Conservation (phyloP, 257 asterid species). For the Catharanthus roseus region DNA sequence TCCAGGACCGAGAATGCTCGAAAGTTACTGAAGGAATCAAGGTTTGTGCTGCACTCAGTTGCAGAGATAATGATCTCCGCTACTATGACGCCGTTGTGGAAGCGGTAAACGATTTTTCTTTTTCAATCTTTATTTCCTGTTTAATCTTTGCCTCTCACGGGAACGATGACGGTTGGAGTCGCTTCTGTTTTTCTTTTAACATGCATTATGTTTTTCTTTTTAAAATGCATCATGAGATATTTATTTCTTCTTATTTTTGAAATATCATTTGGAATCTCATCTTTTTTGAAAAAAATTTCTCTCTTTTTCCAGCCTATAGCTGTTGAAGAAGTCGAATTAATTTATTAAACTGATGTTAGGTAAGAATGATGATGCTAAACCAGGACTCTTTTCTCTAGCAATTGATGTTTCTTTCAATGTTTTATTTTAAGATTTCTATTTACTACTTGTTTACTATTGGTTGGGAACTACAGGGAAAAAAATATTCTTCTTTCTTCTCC, state of each 20-base stretch:
- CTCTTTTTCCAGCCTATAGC: too few relatives aligned
- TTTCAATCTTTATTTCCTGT: background rate
- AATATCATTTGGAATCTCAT: background rate
- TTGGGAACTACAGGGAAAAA: too few relatives aligned
- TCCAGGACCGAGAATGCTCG: constrained; percentile 10
- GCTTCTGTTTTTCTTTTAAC: background rate
- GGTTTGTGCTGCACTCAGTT: constrained; percentile 43
- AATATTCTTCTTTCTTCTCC: too few relatives aligned
- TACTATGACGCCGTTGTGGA: constrained; percentile 54
- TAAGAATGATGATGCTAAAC: background rate
- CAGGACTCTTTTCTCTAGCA: background rate
- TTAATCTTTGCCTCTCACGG: too few relatives aligned
- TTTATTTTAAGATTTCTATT: too few relatives aligned
- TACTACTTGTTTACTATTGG: background rate
- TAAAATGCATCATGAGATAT: background rate
- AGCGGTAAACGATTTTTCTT: constrained; percentile 25
- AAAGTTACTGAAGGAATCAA: constrained; percentile 20
- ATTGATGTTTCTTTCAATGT: background rate
- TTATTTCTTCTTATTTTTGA: background rate
- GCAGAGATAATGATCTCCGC: constrained; percentile 31
- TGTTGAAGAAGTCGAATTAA: background rate
- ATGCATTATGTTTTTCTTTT: background rate
- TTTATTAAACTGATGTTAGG: background rate
- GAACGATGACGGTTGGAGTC: background rate
- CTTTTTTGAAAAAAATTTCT: too few relatives aligned